Conservation (phyloP, 192 early-diverging fungal genomes). For the Coemansia umbellata region DNA sequence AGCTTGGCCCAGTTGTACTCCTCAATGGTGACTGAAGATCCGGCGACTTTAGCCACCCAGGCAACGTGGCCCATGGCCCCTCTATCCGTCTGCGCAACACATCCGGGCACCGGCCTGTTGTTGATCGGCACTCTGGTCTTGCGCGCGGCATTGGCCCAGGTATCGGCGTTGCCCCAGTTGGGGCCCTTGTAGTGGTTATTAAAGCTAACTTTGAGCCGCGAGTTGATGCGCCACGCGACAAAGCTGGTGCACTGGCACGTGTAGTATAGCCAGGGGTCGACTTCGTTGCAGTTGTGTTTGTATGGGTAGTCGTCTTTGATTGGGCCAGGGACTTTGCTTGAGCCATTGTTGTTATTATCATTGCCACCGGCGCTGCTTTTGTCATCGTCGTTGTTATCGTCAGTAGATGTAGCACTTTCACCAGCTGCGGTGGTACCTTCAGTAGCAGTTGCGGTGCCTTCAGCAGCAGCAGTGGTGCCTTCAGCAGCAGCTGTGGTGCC, state of each 20-base stretch:
- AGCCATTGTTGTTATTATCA: conserved; percentile 4
- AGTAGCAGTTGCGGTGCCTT: neutral
- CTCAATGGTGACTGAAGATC: conserved; percentile 9
- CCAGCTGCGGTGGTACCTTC: neutral
- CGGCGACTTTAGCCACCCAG: conserved; percentile 15
- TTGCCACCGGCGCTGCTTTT: neutral
- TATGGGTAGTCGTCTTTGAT: conserved; percentile 29
- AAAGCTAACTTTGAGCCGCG: conserved; percentile 18
- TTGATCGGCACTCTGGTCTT: conserved; percentile 14
- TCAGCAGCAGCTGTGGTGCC: neutral
- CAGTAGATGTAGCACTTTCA: neutral
- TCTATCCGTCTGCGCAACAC: conserved; percentile 3
- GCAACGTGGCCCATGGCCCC: conserved; percentile 8
- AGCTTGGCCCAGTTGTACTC: conserved; percentile 17
- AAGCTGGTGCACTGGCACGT: conserved; percentile 31
- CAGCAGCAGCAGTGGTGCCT: neutral
- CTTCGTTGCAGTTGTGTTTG: conserved; percentile 4
- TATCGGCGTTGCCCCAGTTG: conserved; percentile 32
- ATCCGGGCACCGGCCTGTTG: conserved; percentile 11
- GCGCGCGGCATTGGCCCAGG: conserved; percentile 27
- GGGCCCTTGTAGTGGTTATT: conserved; percentile 31
- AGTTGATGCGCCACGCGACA: conserved; percentile 36
- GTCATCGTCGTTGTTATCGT: neutral
- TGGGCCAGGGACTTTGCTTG: conserved; percentile 13
- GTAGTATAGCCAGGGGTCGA: conserved; percentile 26